Percentiles rank a stretch among this genome's conserved stretches.
These are phyloP conservation scores for Breviolum minutum DNA, from an alignment of 73 alveolate genomes.

Conservation along the genomic window DNA sequence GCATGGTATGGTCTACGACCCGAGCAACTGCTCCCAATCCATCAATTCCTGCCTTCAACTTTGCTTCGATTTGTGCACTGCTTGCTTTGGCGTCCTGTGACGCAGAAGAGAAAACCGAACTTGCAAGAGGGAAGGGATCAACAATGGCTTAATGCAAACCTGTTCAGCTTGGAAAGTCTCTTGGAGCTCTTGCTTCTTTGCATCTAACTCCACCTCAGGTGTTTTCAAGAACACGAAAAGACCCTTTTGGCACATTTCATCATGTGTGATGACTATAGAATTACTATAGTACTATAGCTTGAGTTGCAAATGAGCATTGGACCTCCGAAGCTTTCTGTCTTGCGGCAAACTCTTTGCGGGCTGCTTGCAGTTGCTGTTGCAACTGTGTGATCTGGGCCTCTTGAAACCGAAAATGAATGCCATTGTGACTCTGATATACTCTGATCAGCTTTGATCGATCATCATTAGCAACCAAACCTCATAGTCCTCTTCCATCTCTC, in stretches of 20 bases:
- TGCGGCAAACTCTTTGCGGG: background rate
- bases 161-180: conserved; percentile 42
- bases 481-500: background rate
- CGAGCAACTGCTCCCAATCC: background rate
- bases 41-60: conserved; percentile 22
- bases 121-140: background rate
- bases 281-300: too few relatives aligned
- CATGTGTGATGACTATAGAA: background rate
- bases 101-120: background rate
- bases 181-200: conserved; percentile 57
- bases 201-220: conserved; percentile 52
- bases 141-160: background rate
- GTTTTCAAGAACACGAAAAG: background rate
- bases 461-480: background rate
- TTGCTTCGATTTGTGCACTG: conserved; percentile 33
- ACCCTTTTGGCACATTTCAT: background rate
- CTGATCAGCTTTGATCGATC: background rate
- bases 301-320: background rate
- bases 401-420: background rate
- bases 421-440: background rate
- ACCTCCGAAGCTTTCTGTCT: conserved; percentile 39
- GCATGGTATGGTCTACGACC: too few relatives aligned
- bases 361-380: conserved; percentile 12
- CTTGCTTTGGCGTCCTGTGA: conserved; percentile 50
- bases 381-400: background rate